Conservation (phyloP, 2,329 filamentous ascomycete genomes). For the Penicillium olsonii region DNA sequence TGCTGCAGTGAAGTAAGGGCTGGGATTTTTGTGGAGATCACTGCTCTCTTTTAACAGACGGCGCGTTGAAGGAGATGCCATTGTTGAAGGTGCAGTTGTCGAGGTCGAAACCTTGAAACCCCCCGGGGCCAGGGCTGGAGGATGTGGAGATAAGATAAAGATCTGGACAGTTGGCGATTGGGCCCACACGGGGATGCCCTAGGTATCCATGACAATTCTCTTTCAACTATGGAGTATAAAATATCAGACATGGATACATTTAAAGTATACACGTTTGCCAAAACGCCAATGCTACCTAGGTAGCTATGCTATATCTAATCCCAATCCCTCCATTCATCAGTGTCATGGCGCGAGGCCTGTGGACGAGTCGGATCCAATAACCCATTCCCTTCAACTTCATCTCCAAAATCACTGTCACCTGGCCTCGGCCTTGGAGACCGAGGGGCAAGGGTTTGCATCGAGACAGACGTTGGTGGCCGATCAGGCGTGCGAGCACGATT, state of each 20-base stretch:
- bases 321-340: constrained; percentile 45
- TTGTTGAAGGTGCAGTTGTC: background rate
- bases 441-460: constrained; percentile 45
- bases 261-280: constrained; percentile 4
- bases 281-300: constrained; percentile 5
- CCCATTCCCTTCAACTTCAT: constrained; percentile 26
- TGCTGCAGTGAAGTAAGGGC: constrained; percentile 79
- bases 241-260: background rate
- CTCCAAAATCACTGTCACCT: constrained; percentile 38
- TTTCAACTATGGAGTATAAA: too few relatives aligned
- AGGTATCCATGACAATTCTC: too few relatives aligned
- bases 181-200: background rate
- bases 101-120: too few relatives aligned
- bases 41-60: constrained; percentile 75
- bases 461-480: constrained; percentile 42
- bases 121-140: too few relatives aligned
- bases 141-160: background rate
- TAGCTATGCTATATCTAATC: constrained; percentile 30
- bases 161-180: background rate
- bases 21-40: constrained; percentile 78
- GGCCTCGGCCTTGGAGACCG: constrained; percentile 40
- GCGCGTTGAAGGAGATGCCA: constrained; percentile 38
- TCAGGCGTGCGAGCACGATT: constrained; percentile 26
- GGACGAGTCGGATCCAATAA: constrained; percentile 19
- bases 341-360: constrained; percentile 12